phyloP scores from a whole-genome alignment of 768 basidiomycete species.

The Rubroboletus satanas region DNA sequence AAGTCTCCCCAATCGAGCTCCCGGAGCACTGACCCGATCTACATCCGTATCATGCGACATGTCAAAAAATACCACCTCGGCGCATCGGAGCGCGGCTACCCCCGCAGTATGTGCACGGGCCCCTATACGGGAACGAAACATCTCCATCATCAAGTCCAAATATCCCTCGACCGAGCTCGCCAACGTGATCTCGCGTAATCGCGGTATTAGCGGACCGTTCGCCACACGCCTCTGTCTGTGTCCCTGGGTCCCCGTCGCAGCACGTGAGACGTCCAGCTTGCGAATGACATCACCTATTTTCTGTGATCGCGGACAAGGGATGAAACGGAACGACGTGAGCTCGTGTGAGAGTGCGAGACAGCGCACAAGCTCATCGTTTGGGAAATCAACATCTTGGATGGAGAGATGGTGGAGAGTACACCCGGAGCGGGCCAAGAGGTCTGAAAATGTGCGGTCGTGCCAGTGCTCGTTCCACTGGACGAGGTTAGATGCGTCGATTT shows the following conservation, averaged over 20 bases:
- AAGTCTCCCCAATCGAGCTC: background rate
- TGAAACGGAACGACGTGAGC: conserved; percentile 11
- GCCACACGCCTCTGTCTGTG: background rate
- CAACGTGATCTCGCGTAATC: conserved; percentile 14
- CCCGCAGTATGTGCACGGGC: background rate
- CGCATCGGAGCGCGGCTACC: conserved; percentile 4
- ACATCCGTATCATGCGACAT: conserved; percentile 2
- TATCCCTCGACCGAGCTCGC: conserved; percentile 11
- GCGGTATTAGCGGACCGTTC: conserved; percentile 1
- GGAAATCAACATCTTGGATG: conserved; percentile 14
- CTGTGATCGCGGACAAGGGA: conserved; percentile 18
- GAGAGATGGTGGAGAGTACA: conserved; percentile 13
- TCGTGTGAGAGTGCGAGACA: conserved; percentile 15
- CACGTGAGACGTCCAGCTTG: conserved; percentile 1
- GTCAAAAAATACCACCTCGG: conserved; percentile 10
- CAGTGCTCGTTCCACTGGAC: background rate
- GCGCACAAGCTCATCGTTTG: conserved; percentile 17
- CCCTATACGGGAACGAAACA: conserved; percentile 9
- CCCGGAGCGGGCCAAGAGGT: conserved; percentile 15
- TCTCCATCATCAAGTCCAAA: conserved; percentile 8
- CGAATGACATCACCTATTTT: conserved; percentile 7
- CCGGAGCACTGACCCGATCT: background rate
- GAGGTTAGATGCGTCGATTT: conserved; percentile 9
- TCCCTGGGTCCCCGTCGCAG: background rate
- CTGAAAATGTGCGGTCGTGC: conserved; percentile 13